phyloP scores from a whole-genome alignment of 164 flowering plant genomes.

The Magnolia kwangsiensis region DNA sequence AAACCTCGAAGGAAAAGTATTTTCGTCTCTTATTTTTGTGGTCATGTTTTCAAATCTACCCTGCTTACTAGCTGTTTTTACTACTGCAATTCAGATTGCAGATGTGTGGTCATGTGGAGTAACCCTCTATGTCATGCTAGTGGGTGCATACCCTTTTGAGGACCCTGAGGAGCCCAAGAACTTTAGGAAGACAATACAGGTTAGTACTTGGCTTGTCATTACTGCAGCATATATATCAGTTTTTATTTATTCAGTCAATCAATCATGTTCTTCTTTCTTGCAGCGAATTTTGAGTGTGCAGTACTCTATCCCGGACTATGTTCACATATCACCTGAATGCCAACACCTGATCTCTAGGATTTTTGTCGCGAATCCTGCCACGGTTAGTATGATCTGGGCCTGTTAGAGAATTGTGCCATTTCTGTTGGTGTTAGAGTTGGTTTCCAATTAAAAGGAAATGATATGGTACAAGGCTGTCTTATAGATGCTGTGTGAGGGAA shows the following conservation, averaged over 20 bases:
- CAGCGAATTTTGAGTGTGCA: slow-evolving; percentile 81
- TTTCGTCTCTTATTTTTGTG: neutral
- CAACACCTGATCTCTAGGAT: slow-evolving; percentile 82
- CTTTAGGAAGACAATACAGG: slow-evolving; percentile 70
- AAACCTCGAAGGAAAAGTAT: neutral
- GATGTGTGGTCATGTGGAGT: slow-evolving; percentile 97
- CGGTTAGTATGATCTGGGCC: slow-evolving; percentile 35
- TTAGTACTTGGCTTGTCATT: slow-evolving; percentile 5
- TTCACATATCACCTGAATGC: slow-evolving; percentile 80
- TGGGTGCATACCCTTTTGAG: slow-evolving; percentile 89
- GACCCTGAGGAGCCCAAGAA: slow-evolving; percentile 79
- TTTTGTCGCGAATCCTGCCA: slow-evolving; percentile 75
- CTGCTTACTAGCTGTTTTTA: neutral
- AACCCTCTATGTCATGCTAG: slow-evolving; percentile 82
- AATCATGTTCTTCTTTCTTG: slow-evolving; percentile 19
- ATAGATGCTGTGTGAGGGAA: no score
- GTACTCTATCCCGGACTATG: slow-evolving; percentile 80
- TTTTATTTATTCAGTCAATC: neutral
- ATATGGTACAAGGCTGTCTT: no score
- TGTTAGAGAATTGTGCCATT: no score
- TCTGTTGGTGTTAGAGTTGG: no score
- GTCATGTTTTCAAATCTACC: neutral
- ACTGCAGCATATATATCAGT: neutral
- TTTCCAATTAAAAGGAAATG: no score
- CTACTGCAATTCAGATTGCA: slow-evolving; percentile 47